These are phyloP conservation scores for Coemansia sp. DNA, from an alignment of 192 early-diverging fungal genomes.

Conservation along the genomic window DNA sequence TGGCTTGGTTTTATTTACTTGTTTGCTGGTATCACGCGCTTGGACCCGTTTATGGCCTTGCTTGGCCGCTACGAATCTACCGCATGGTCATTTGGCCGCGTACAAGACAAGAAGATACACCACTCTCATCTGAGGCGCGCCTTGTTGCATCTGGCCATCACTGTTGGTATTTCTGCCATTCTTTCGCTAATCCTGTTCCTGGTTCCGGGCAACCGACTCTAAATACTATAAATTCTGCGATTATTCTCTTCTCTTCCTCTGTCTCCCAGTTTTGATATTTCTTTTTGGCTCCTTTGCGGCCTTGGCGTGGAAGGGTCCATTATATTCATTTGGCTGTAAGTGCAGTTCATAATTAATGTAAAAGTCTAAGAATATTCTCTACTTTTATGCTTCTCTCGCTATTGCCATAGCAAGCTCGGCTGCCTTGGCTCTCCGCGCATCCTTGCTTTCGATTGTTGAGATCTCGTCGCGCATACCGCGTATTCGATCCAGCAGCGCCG, in stretches of 20 bases:
- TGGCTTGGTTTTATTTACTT: slow-evolving; percentile 35
- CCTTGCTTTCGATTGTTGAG: slow-evolving; percentile 24
- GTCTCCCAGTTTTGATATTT: neutral
- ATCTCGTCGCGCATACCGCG: slow-evolving; percentile 29
- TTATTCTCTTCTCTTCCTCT: slow-evolving; percentile 4
- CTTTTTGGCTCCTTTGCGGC: neutral
- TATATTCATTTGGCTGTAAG: neutral
- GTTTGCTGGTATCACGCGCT: slow-evolving; percentile 41
- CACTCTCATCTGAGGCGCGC: slow-evolving; percentile 42
- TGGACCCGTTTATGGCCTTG: slow-evolving; percentile 49
- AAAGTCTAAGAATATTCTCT: neutral
- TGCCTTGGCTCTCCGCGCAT: slow-evolving; percentile 28
- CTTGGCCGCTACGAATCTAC: slow-evolving; percentile 38
- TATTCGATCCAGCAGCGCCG: slow-evolving; percentile 19
- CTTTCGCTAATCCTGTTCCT: slow-evolving; percentile 44
- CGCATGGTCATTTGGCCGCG: slow-evolving; percentile 35
- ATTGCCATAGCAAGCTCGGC: slow-evolving; percentile 49
- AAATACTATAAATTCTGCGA: neutral
- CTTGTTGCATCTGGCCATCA: slow-evolving; percentile 25
- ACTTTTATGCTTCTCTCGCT: neutral
- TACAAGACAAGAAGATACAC: slow-evolving; percentile 28
- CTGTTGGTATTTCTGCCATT: slow-evolving; percentile 26
- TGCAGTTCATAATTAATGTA: neutral
- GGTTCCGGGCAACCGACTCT: slow-evolving; percentile 49
- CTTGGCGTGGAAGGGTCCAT: neutral